Percentiles rank a stretch among this genome's conserved stretches.
Conservation (phyloP, 352 stramenopile genomes). For the Globisporangium spinosum region DNA sequence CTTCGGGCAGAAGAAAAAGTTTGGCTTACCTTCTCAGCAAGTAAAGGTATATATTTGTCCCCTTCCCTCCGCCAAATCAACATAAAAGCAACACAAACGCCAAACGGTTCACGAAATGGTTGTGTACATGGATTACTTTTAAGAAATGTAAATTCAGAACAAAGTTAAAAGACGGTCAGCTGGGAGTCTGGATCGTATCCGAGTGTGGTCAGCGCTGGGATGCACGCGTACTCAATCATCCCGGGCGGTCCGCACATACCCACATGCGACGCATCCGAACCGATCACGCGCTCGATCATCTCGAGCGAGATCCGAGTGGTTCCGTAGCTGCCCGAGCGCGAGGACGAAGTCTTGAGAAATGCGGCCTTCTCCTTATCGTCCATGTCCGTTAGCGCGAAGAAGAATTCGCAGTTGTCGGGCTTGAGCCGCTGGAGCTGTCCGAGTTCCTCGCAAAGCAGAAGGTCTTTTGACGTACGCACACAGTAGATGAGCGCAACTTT, state of each 20-base stretch:
- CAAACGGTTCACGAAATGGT: background rate
- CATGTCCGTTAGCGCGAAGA: constrained; percentile 44
- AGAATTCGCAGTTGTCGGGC: constrained; percentile 36
- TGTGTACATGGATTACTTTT: background rate
- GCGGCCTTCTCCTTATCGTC: constrained; percentile 33
- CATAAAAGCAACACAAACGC: background rate
- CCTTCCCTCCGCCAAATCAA: too few relatives aligned
- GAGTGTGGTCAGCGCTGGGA: constrained; percentile 82
- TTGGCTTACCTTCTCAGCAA: too few relatives aligned
- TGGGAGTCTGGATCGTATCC: constrained; percentile 82
- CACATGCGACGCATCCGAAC: constrained; percentile 56
- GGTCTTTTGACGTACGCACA: constrained; percentile 89
- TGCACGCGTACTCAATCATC: constrained; percentile 93
- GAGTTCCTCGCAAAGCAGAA: constrained; percentile 89
- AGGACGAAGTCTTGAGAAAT: constrained; percentile 35
- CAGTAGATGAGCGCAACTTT: constrained; percentile 71
- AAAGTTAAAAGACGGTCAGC: constrained; percentile 38
- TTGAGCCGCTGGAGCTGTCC: constrained; percentile 56
- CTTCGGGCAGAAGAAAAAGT: too few relatives aligned
- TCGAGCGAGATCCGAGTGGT: constrained; percentile 84
- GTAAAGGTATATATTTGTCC: too few relatives aligned
- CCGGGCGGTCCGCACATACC: constrained; percentile 92
- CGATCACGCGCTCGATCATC: constrained; percentile 84
- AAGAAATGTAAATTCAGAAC: too few relatives aligned
- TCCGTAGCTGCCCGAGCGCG: constrained; percentile 36